phyloP scores from a whole-genome alignment of 495 filamentous ascomycete species.

The Talaromyces ruber region DNA sequence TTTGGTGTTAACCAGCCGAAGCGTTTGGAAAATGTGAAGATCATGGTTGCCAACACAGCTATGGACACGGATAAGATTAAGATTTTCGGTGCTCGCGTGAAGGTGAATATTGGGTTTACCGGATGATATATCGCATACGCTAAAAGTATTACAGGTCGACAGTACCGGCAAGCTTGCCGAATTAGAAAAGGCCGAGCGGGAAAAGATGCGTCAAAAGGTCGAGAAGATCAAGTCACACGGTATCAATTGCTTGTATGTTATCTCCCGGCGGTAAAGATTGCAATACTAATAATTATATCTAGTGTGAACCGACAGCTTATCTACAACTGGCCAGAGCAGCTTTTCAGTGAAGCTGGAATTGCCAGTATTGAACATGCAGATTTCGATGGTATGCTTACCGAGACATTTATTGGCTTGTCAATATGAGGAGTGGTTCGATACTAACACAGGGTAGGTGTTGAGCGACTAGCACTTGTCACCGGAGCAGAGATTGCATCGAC shows the following conservation, averaged over 20 bases:
- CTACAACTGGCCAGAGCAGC: conserved; percentile 99
- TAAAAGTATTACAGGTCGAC: conserved; percentile 29
- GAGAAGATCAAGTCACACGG: conserved; percentile 98
- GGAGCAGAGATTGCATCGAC: conserved; percentile 96
- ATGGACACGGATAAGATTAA: conserved; percentile 99
- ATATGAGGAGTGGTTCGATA: background rate
- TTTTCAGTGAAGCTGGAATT: conserved; percentile 96
- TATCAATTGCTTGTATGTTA: conserved; percentile 82
- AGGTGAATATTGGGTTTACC: conserved; percentile 32
- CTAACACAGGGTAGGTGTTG: conserved; percentile 40
- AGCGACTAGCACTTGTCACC: conserved; percentile 88
- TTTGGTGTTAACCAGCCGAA: conserved; percentile 99
- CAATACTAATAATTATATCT: background rate
- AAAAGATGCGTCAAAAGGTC: conserved; percentile 99
- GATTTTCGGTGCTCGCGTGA: conserved; percentile 94
- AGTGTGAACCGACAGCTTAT: conserved; percentile 93
- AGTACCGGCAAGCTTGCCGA: conserved; percentile 94
- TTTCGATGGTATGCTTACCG: conserved; percentile 60
- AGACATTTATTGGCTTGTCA: background rate
- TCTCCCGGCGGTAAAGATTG: background rate
- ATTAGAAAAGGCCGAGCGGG: conserved; percentile 91
- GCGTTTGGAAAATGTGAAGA: conserved; percentile 94
- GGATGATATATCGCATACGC: background rate
- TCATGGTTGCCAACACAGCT: conserved; percentile 91
- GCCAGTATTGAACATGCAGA: conserved; percentile 98